A percentile compares a stretch with the other conserved stretches of the same genome.
These are phyloP conservation scores for Arthrobotrys iridis DNA, from an alignment of 2,329 filamentous ascomycete species.

Conservation along the genomic window DNA sequence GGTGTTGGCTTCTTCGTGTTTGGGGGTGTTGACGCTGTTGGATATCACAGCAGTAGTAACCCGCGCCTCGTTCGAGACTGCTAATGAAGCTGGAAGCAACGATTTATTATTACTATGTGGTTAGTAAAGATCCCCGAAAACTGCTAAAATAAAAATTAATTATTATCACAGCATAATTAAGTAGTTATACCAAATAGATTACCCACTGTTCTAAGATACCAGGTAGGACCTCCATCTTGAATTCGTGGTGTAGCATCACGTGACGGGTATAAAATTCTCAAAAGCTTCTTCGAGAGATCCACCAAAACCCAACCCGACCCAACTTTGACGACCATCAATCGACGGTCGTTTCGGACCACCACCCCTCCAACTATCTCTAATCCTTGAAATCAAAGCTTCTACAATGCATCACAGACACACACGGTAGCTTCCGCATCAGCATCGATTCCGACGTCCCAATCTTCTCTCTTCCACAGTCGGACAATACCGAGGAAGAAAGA, in stretches of 20 bases:
- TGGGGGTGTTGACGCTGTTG: slow-evolving; percentile 21
- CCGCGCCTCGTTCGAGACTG: too few species aligned
- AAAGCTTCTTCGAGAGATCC: slow-evolving; percentile 12
- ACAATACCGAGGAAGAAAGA: neutral
- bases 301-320: neutral
- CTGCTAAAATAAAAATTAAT: too few species aligned
- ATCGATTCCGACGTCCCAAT: neutral
- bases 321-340: neutral
- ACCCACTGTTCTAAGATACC: too few species aligned
- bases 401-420: slow-evolving; percentile 30
- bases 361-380: neutral
- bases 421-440: slow-evolving; percentile 16
- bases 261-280: slow-evolving; percentile 32
- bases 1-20: too few species aligned
- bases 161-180: too few species aligned
- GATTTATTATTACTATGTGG: too few species aligned
- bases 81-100: too few species aligned
- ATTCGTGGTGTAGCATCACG: slow-evolving; percentile 29
- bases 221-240: too few species aligned
- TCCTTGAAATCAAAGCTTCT: neutral
- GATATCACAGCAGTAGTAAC: neutral
- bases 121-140: too few species aligned
- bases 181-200: too few species aligned
- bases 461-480: neutral
- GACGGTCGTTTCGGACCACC: neutral